These are phyloP conservation scores for Vishniacozyma victoriae DNA, from an alignment of 768 basidiomycete genomes.

Conservation along the genomic window DNA sequence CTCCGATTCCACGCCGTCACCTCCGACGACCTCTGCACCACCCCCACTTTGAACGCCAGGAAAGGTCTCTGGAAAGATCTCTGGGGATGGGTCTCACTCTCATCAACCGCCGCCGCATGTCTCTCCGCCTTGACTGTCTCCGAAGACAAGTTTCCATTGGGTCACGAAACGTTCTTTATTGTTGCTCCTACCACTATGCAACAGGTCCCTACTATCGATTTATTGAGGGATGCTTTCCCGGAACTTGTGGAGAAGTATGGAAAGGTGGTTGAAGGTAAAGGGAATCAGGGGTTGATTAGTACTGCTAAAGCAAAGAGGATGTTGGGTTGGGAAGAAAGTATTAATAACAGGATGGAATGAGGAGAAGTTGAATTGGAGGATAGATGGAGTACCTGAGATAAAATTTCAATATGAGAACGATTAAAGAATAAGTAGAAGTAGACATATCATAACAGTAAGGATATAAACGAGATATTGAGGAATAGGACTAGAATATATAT, in stretches of 20 bases:
- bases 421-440: not conserved
- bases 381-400: too few relatives aligned
- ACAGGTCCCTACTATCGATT: conserved; percentile 47
- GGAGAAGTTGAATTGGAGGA: too few relatives aligned
- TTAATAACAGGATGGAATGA: not conserved
- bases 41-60: conserved; percentile 30
- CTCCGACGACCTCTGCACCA: conserved; percentile 43
- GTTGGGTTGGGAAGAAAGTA: conserved; percentile 54
- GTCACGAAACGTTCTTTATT: conserved; percentile 68
- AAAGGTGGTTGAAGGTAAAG: conserved; percentile 5
- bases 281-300: conserved; percentile 57
- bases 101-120: conserved; percentile 62
- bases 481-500: too few relatives aligned
- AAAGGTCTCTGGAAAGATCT: conserved; percentile 46
- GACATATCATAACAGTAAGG: not conserved
- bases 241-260: conserved; percentile 1
- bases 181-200: conserved; percentile 54
- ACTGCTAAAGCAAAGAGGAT: conserved; percentile 58
- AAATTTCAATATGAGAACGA: not conserved
- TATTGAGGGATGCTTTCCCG: conserved; percentile 55
- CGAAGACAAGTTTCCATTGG: conserved; percentile 21
- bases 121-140: conserved; percentile 55
- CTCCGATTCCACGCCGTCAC: conserved; percentile 51
- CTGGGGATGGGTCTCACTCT: conserved; percentile 67
- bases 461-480: not conserved